Evolutionary conservation across 2,329 filamentous ascomycete genomes (phyloP).

Genomic region (Hymenoscyphus occultus): DNA sequence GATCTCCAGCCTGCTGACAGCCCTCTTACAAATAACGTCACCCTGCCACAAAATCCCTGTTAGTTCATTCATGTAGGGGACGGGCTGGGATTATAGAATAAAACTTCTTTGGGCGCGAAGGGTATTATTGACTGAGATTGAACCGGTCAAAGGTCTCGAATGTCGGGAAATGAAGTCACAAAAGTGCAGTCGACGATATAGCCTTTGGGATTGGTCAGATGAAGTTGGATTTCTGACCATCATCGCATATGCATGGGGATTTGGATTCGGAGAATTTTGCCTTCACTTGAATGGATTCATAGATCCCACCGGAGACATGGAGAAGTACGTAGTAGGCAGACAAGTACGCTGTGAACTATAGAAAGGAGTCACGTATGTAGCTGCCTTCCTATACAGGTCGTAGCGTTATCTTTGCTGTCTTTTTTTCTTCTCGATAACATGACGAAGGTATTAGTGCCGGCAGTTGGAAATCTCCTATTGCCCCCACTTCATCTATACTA

Average conservation of each 20-base stretch:
- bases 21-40: constrained; percentile 1
- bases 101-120: neutral
- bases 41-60: neutral
- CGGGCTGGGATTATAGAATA: neutral
- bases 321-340: neutral
- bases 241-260: no score
- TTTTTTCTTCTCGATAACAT: neutral
- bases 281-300: no score
- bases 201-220: neutral
- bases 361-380: neutral
- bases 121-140: neutral
- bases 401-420: neutral
- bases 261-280: no score
- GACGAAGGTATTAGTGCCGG: neutral
- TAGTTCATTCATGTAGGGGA: neutral
- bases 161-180: neutral
- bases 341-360: neutral
- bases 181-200: neutral
- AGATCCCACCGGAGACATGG: neutral
- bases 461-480: neutral
- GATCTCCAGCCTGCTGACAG: neutral
- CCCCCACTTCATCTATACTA: neutral
- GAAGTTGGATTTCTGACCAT: neutral
- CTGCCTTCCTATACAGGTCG: constrained; percentile 2
- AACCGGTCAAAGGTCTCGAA: neutral